Evolutionary conservation across 1,139 yeast species (phyloP).

Genomic region (Pichia sp.): DNA sequence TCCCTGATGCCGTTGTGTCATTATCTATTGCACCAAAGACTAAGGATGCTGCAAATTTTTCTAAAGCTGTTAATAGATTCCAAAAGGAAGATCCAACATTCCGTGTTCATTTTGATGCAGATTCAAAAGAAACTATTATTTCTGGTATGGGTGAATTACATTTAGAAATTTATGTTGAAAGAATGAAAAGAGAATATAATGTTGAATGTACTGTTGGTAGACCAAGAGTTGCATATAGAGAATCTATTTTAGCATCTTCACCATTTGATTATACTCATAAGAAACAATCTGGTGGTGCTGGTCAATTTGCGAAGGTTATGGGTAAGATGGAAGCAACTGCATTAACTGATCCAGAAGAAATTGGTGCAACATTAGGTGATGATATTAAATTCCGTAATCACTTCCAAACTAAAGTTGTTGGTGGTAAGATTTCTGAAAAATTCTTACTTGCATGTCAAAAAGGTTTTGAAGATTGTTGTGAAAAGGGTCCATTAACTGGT

Average conservation of each 20-base stretch:
- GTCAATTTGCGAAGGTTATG: slow-evolving; percentile 96
- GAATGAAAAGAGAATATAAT: slow-evolving; percentile 96
- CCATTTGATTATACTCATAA: slow-evolving; percentile 93
- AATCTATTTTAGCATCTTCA: slow-evolving; percentile 69
- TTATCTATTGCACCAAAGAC: slow-evolving; percentile 83
- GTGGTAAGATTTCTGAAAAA: slow-evolving; percentile 96
- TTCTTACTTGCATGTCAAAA: slow-evolving; percentile 89
- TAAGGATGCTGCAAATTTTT: slow-evolving; percentile 82
- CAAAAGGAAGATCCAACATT: slow-evolving; percentile 99
- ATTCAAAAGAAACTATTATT: slow-evolving; percentile 91
- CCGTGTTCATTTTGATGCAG: slow-evolving; percentile 83
- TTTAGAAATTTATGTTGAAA: slow-evolving; percentile 92
- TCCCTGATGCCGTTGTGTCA: slow-evolving; percentile 97
- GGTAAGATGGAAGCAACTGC: slow-evolving; percentile 55
- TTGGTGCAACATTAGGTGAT: slow-evolving; percentile 25
- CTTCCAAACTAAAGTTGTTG: slow-evolving; percentile 84
- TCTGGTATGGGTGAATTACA: slow-evolving; percentile 99
- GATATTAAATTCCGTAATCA: slow-evolving; percentile 40
- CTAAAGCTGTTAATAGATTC: slow-evolving; percentile 94
- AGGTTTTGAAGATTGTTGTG: slow-evolving; percentile 93
- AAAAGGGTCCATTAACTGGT: slow-evolving; percentile 95
- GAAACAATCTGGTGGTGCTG: slow-evolving; percentile 99
- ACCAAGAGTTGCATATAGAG: slow-evolving; percentile 98
- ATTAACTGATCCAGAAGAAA: slow-evolving; percentile 47
- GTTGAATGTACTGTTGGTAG: slow-evolving; percentile 94